Base-by-base conservation (phyloP, 768 basidiomycete species). In the Hortiboletus campestris region DNA sequence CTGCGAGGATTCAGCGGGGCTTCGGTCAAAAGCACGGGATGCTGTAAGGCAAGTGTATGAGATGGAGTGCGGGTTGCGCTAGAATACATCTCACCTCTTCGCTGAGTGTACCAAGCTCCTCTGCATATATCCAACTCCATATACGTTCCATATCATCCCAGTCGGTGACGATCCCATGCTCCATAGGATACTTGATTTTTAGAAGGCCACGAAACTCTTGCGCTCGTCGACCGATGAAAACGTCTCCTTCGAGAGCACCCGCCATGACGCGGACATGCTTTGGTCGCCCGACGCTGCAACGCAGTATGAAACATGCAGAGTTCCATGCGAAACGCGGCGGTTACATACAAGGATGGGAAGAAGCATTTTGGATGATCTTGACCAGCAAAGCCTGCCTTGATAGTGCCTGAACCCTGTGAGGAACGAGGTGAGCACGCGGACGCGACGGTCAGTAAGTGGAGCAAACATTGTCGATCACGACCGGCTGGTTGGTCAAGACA, bases 101-200 rank as follows among this genome's bases (percentile, higher is more conserved):
- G 68, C 93, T 95, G 63, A 98, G 76, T 6, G 95, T 97, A 20
- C 92, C 91, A 43, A 98, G 78, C 68, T 97, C 96, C 69, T 98
- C 94, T 20, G 91, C 87, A 69, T 98, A 99, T 45, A 98, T 90
- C 88, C 93, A 95, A 61, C 82, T 89, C 97, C 97, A 99, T 81
- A 99, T 98, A 57, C 91, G 85, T 72, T 99, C 97, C 97, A 99
- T 99, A 69, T 99, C 97, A 69, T 99, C 97, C 96, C 97, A 99
- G 76, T 99, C 93, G 36, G 91, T 96, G 10, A 99, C 97, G 56
- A 99, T 94, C 13, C 97, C 97, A 72, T 98, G 97, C 70, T 96
- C 93, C 88, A 99, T 98, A 28, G 97, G 97, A 69, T 98, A 99
- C 73, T 95, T 96, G 65, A 98, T 95, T 81, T 96, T 96, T 63